Evolutionary conservation across 2,329 filamentous ascomycete species (phyloP).

Genomic region (Lasiodiplodia gonubiensis): DNA sequence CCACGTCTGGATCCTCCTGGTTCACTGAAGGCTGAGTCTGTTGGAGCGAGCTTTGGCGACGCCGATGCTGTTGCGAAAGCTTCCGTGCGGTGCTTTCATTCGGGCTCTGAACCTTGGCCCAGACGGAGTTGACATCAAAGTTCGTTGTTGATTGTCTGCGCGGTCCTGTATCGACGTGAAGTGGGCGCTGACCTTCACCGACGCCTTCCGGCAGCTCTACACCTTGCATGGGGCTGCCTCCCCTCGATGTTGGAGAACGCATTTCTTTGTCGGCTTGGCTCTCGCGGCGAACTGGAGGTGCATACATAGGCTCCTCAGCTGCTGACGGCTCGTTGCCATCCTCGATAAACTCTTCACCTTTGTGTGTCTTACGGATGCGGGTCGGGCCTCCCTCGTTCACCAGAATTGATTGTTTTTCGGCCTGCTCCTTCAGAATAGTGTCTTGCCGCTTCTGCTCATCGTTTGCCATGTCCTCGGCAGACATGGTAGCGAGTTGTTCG

Average conservation of each 20-base stretch:
- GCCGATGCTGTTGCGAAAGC: constrained; percentile 45
- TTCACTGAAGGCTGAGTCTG: constrained; percentile 40
- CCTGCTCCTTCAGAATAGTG: constrained; percentile 76
- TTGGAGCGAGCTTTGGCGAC: constrained; percentile 52
- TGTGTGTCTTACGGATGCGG: constrained; percentile 56
- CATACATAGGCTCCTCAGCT: constrained; percentile 54
- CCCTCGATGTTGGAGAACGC: constrained; percentile 31
- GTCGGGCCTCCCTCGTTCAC: constrained; percentile 72
- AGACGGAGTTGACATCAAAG: constrained; percentile 87
- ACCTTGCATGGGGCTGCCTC: constrained; percentile 31
- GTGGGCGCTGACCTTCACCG: constrained; percentile 35
- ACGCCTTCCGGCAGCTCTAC: constrained; percentile 46
- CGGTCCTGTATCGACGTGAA: constrained; percentile 43
- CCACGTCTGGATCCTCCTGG: constrained; percentile 81
- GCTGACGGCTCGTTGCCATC: constrained; percentile 48
- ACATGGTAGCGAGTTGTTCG: constrained; percentile 84
- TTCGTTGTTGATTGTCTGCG: constrained; percentile 63
- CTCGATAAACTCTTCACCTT: constrained; percentile 29
- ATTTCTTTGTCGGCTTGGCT: constrained; percentile 36
- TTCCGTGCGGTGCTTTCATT: constrained; percentile 50
- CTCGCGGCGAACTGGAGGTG: constrained; percentile 46
- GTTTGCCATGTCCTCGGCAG: constrained; percentile 86
- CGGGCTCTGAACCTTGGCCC: constrained; percentile 81
- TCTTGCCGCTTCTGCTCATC: constrained; percentile 83
- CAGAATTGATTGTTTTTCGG: constrained; percentile 84